phyloP scores from a whole-genome alignment of 371 early-diverging fungal genomes.

The Circinella minor region DNA sequence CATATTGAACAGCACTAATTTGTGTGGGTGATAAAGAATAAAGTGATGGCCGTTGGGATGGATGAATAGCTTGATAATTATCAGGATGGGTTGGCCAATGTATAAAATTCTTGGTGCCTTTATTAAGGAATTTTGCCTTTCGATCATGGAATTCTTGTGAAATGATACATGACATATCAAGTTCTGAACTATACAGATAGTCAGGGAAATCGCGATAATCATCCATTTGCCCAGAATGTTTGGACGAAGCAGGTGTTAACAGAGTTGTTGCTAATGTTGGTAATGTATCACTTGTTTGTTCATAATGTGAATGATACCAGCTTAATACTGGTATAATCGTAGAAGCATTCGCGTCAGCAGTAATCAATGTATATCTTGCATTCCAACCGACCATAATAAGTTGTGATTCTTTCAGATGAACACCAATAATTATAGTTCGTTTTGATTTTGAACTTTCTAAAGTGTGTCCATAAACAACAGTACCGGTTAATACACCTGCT shows the following conservation, averaged over 20 bases:
- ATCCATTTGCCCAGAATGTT: neutral
- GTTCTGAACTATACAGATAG: constrained; percentile 26
- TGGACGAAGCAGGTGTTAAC: neutral
- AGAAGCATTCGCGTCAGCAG: constrained; percentile 23
- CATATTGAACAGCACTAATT: constrained; percentile 34
- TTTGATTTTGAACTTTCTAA: too few relatives aligned
- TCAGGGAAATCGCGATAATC: constrained; percentile 19
- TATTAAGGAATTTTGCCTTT: neutral
- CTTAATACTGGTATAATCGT: constrained; percentile 24
- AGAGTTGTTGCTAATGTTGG: neutral
- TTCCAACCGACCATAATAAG: constrained; percentile 20
- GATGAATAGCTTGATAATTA: constrained; percentile 1
- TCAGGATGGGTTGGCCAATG: constrained; percentile 31
- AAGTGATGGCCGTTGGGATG: constrained; percentile 20
- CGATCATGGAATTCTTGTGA: neutral
- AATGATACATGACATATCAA: constrained; percentile 41
- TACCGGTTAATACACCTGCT: neutral
- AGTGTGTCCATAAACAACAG: neutral
- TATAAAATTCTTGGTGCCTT: neutral
- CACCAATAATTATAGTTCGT: constrained; percentile 14
- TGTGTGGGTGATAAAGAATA: constrained; percentile 44
- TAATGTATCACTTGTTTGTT: constrained; percentile 13
- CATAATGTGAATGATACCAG: constrained; percentile 26
- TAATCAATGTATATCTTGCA: constrained; percentile 26
- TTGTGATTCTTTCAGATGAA: constrained; percentile 23